These are phyloP conservation scores for Entomortierella chlamydospora DNA, from an alignment of 192 early-diverging fungal species.

Conservation along the genomic window DNA sequence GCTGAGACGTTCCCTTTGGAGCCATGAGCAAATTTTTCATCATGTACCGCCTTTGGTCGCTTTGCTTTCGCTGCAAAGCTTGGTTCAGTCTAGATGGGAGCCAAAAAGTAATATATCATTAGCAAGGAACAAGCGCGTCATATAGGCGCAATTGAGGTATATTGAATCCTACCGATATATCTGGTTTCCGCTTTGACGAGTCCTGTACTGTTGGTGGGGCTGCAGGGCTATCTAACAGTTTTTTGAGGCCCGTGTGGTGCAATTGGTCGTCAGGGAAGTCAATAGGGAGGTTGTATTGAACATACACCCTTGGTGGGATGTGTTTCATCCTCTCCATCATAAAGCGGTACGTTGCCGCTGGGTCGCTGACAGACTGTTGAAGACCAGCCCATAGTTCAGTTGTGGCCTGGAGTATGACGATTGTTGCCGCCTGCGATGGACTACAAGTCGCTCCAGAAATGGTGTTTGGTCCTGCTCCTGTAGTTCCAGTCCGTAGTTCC, in stretches of 20 bases:
- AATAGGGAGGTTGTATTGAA: conserved; percentile 37
- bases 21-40: neutral
- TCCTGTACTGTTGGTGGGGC: conserved; percentile 18
- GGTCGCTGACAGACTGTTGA: conserved; percentile 26
- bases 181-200: conserved; percentile 22
- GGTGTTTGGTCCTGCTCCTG: conserved; percentile 1
- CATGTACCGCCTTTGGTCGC: conserved; percentile 2
- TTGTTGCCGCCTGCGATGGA: conserved; percentile 33
- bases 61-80: neutral
- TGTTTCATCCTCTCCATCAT: conserved; percentile 52
- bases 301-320: conserved; percentile 27
- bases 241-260: conserved; percentile 18
- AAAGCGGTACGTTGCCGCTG: conserved; percentile 26
- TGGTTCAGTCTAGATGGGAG: neutral
- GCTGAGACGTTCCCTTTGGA: neutral
- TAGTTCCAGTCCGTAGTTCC: neutral
- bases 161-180: conserved; percentile 2
- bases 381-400: conserved; percentile 34
- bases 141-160: neutral
- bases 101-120: neutral
- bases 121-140: neutral
- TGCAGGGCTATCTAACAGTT: conserved; percentile 22
- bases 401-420: conserved; percentile 44
- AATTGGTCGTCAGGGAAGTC: conserved; percentile 34
- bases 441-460: neutral